phyloP scores from a whole-genome alignment of 2,329 filamentous ascomycete species.

The Scytalidium lignicola region DNA sequence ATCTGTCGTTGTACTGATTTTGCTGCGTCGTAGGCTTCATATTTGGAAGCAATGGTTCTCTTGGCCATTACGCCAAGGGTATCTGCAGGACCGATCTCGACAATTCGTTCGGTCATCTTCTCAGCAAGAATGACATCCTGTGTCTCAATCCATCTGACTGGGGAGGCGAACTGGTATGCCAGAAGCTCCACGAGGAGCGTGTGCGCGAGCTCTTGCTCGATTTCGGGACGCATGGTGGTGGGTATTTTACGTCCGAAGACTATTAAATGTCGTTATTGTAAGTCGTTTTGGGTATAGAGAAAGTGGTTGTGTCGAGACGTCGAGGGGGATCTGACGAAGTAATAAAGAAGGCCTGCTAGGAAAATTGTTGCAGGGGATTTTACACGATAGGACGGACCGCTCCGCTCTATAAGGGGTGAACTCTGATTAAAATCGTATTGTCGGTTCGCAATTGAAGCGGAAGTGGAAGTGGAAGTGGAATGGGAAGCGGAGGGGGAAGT shows the following conservation, averaged over 20 bases:
- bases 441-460: background rate
- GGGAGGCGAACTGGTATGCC: constrained; percentile 98
- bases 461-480: background rate
- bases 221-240: constrained; percentile 84
- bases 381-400: too few relatives aligned
- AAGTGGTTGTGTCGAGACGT: background rate
- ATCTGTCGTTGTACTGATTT: constrained; percentile 96
- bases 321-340: background rate
- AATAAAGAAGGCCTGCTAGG: background rate
- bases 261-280: constrained; percentile 8
- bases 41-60: constrained; percentile 91
- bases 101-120: constrained; percentile 92
- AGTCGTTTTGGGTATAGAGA: background rate
- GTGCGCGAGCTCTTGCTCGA: constrained; percentile 98
- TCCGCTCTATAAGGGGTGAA: too few relatives aligned
- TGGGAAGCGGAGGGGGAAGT: too few relatives aligned
- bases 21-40: constrained; percentile 96
- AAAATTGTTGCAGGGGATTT: too few relatives aligned
- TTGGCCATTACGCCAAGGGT: constrained; percentile 97
- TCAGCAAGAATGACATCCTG: constrained; percentile 99
- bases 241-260: constrained; percentile 23
- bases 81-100: constrained; percentile 95
- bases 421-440: too few relatives aligned
- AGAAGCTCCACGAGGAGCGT: constrained; percentile 97
- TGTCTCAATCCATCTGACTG: constrained; percentile 99